These are phyloP conservation scores for Phytophthora podocarpi DNA, from an alignment of 352 stramenopile genomes.

Conservation along the genomic window DNA sequence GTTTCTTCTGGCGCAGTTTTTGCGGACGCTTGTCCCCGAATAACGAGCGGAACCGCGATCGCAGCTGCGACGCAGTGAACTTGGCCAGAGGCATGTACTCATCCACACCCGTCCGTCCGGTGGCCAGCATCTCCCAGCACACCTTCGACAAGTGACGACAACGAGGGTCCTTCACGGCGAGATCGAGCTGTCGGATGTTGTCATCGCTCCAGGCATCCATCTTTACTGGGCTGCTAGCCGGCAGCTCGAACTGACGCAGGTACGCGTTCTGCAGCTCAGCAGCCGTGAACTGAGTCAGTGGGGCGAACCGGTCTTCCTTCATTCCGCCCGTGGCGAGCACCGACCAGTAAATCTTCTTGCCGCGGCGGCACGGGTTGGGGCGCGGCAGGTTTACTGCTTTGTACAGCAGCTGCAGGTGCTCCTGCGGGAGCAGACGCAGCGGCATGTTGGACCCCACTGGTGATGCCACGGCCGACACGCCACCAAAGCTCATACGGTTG, in stretches of 20 bases:
- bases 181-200: slow-evolving; percentile 71
- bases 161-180: slow-evolving; percentile 71
- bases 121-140: slow-evolving; percentile 81
- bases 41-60: slow-evolving; percentile 76
- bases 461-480: slow-evolving; percentile 24
- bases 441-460: slow-evolving; percentile 31
- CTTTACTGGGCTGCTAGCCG: slow-evolving; percentile 46
- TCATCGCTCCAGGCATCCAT: slow-evolving; percentile 73
- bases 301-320: slow-evolving; percentile 64
- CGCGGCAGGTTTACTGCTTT: slow-evolving; percentile 75
- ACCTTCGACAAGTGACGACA: slow-evolving; percentile 78
- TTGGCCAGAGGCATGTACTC: slow-evolving; percentile 75
- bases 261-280: slow-evolving; percentile 77
- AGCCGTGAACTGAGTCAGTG: slow-evolving; percentile 65
- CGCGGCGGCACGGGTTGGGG: slow-evolving; percentile 71
- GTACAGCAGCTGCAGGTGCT: slow-evolving; percentile 68
- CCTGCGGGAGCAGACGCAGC: slow-evolving; percentile 51
- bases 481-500: slow-evolving; percentile 37
- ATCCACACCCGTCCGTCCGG: slow-evolving; percentile 68
- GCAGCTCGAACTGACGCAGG: slow-evolving; percentile 65
- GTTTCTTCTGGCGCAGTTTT: slow-evolving; percentile 69
- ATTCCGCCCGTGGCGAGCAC: slow-evolving; percentile 73
- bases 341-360: slow-evolving; percentile 80
- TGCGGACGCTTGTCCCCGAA: slow-evolving; percentile 82
- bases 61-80: slow-evolving; percentile 77